Conservation (phyloP, 2,329 filamentous ascomycete genomes). For the Ilyonectria sp. region DNA sequence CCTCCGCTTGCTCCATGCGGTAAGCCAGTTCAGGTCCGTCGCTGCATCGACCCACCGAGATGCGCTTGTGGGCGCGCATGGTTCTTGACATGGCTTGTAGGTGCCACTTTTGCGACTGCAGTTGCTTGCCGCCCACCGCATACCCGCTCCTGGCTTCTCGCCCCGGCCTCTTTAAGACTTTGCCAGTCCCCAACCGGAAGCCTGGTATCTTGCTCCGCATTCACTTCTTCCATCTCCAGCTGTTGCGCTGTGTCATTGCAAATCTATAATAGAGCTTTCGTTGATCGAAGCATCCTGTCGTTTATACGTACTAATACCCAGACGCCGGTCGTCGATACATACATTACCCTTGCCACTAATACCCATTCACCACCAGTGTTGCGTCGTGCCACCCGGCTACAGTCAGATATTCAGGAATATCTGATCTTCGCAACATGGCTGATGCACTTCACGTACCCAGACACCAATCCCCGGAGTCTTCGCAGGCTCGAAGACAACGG, state of each 20-base stretch:
- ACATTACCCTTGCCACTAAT: slow-evolving; percentile 45
- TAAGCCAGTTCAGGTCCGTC: slow-evolving; percentile 37
- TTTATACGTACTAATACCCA: slow-evolving; percentile 48
- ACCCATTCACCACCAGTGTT: slow-evolving; percentile 32
- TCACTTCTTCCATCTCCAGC: slow-evolving; percentile 54
- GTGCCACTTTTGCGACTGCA: slow-evolving; percentile 38
- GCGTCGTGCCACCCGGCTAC: slow-evolving; percentile 32
- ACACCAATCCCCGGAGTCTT: slow-evolving; percentile 65
- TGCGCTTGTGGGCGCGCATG: slow-evolving; percentile 22
- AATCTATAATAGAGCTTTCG: slow-evolving; percentile 55
- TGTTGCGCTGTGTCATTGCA: slow-evolving; percentile 48
- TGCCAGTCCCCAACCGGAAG: slow-evolving; percentile 47
- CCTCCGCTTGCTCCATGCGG: slow-evolving; percentile 35
- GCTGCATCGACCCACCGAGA: slow-evolving; percentile 44
- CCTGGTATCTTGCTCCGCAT: slow-evolving; percentile 51
- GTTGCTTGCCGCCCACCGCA: slow-evolving; percentile 45
- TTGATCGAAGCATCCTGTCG: slow-evolving; percentile 63
- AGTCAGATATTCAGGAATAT: slow-evolving; percentile 52
- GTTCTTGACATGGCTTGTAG: slow-evolving; percentile 34
- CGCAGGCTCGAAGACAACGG: slow-evolving; percentile 70
- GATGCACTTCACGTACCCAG: slow-evolving; percentile 50
- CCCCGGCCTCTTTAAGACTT: slow-evolving; percentile 48
- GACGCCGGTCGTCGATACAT: slow-evolving; percentile 56
- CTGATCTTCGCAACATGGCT: slow-evolving; percentile 62
- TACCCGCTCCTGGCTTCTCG: slow-evolving; percentile 47